Evolutionary conservation across 306 rosid genomes (phyloP).

Genomic region (Pterocarpus macrocarpus): DNA sequence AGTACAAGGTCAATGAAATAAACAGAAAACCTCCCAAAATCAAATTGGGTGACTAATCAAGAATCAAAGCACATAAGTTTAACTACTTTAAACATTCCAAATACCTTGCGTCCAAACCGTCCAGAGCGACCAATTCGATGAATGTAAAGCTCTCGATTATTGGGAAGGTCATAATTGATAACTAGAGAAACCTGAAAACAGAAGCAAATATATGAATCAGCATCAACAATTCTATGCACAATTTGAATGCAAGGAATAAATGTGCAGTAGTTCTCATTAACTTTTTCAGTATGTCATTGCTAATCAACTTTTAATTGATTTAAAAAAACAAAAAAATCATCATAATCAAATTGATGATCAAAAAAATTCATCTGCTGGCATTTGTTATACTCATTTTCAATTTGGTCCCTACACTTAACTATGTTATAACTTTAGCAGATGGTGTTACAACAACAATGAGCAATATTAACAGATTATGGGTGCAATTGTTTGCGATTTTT

Average conservation of each 20-base stretch:
- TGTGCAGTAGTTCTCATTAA: neutral
- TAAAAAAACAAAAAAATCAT: neutral
- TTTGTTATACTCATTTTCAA: neutral
- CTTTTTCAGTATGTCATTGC: neutral
- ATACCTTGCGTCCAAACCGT: constrained; percentile 99
- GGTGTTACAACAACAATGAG: no score
- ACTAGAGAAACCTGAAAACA: constrained; percentile 84
- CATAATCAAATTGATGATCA: neutral
- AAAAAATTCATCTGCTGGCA: neutral
- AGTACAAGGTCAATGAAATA: neutral
- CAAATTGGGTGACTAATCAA: neutral
- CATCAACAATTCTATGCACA: constrained; percentile 11
- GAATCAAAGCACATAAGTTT: constrained; percentile 2
- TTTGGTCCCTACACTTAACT: no score
- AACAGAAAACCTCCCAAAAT: constrained; percentile 27
- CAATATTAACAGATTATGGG: no score
- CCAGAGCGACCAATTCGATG: constrained; percentile 99
- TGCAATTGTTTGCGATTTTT: no score
- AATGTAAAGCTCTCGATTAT: constrained; percentile 96
- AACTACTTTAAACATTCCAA: constrained; percentile 23
- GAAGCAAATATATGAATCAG: constrained; percentile 13
- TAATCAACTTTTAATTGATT: neutral
- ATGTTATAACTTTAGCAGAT: no score
- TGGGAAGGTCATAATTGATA: constrained; percentile 96
- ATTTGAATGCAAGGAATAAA: neutral